Evolutionary conservation across 139 green algal genomes (phyloP).

Genomic region (Klebsormidium nitens): DNA sequence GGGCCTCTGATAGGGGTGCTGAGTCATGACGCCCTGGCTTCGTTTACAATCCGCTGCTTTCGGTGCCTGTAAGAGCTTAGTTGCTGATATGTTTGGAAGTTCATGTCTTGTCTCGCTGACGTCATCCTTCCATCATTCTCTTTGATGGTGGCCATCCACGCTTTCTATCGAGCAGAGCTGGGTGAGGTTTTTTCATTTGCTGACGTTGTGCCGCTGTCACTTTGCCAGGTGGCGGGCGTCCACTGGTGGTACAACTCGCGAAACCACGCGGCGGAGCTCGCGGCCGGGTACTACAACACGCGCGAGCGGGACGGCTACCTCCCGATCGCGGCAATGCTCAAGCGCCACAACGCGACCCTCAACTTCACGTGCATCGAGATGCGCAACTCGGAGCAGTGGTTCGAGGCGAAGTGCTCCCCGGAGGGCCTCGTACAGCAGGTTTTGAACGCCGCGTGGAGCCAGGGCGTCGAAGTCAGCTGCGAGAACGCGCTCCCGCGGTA

Average conservation of each 20-base stretch:
- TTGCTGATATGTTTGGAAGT: background rate
- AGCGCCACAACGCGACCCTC: conserved; percentile 56
- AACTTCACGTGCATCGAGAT: conserved; percentile 99
- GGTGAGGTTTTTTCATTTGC: conserved; percentile 46
- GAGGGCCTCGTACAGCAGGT: conserved; percentile 68
- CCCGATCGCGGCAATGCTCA: conserved; percentile 47
- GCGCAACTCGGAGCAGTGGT: conserved; percentile 93
- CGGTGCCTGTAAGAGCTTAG: background rate
- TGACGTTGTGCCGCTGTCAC: background rate
- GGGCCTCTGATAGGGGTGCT: too few relatives aligned
- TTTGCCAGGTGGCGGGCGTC: conserved; percentile 66
- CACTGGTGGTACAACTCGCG: conserved; percentile 97
- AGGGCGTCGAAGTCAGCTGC: conserved; percentile 74
- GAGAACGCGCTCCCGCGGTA: conserved; percentile 97
- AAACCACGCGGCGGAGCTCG: conserved; percentile 92
- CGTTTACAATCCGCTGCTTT: too few relatives aligned
- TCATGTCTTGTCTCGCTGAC: background rate
- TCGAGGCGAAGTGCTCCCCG: conserved; percentile 77
- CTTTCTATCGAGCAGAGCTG: too few relatives aligned
- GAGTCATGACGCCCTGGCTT: too few relatives aligned
- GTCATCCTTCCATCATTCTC: too few relatives aligned
- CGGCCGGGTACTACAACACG: conserved; percentile 97
- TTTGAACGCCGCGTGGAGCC: conserved; percentile 56
- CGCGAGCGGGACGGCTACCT: conserved; percentile 74
- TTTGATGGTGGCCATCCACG: too few relatives aligned